These are phyloP conservation scores for Xylaria sp. DNA, from an alignment of 2,329 filamentous ascomycete species.

Conservation along the genomic window DNA sequence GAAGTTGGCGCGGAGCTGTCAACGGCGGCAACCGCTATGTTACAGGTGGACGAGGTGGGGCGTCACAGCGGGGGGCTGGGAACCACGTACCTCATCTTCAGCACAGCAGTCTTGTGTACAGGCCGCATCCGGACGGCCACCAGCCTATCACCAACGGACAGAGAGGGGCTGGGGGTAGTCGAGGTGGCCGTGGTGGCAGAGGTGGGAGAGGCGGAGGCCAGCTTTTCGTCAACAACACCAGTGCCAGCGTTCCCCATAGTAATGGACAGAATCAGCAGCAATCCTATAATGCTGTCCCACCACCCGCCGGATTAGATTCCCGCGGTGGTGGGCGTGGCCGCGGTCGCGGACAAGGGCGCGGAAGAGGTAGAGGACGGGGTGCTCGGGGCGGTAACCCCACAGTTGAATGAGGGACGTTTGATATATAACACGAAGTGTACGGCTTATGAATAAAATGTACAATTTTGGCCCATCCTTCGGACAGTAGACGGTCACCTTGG, in stretches of 20 bases:
- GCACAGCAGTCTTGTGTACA: conserved; percentile 65
- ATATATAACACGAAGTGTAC: neutral
- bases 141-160: conserved; percentile 17
- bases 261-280: conserved; percentile 44
- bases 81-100: conserved; percentile 57
- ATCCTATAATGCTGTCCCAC: conserved; percentile 67
- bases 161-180: conserved; percentile 33
- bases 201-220: conserved; percentile 29
- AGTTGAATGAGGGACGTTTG: conserved; percentile 18
- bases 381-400: conserved; percentile 32
- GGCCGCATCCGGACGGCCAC: conserved; percentile 49
- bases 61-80: conserved; percentile 39
- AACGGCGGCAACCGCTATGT: conserved; percentile 56
- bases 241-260: neutral
- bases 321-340: conserved; percentile 49
- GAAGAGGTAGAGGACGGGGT: conserved; percentile 41
- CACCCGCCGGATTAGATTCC: conserved; percentile 66
- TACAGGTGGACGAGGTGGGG: conserved; percentile 52
- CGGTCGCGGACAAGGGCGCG: conserved; percentile 40
- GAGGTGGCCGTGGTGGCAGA: conserved; percentile 40
- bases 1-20: conserved; percentile 67
- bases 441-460: neutral
- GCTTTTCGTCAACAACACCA: neutral
- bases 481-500: neutral
- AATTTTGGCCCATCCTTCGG: neutral